A percentile compares a stretch with the other conserved stretches of the same genome.
Evolutionary conservation across 352 stramenopile species (phyloP).

Genomic region (Plasmopara viticola): DNA sequence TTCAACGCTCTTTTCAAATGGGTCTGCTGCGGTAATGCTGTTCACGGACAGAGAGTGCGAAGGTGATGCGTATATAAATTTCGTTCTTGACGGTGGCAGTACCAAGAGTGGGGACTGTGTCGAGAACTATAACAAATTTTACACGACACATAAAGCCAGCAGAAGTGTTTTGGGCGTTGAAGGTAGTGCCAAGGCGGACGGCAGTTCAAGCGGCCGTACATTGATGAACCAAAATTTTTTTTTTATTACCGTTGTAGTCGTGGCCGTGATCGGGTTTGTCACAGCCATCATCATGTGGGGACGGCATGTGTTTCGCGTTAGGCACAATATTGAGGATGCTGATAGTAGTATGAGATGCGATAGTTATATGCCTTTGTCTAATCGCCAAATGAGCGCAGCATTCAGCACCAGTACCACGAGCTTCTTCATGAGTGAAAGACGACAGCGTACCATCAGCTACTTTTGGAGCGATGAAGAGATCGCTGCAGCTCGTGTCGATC

Average conservation of each 20-base stretch:
- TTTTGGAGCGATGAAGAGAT: slow-evolving; percentile 28
- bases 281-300: slow-evolving; percentile 18
- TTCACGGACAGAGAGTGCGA: slow-evolving; percentile 8
- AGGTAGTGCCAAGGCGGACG: not conserved
- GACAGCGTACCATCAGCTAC: slow-evolving; percentile 25
- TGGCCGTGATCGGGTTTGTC: slow-evolving; percentile 16
- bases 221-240: not conserved
- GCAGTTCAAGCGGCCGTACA: not conserved
- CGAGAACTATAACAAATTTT: slow-evolving; percentile 22
- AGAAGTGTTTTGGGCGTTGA: not conserved
- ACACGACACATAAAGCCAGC: slow-evolving; percentile 13
- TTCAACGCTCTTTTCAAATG: slow-evolving; percentile 17
- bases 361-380: slow-evolving; percentile 5
- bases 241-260: slow-evolving; percentile 12
- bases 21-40: slow-evolving; percentile 14
- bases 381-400: slow-evolving; percentile 11
- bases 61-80: not conserved
- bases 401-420: slow-evolving; percentile 17
- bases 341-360: slow-evolving; percentile 5
- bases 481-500: slow-evolving; percentile 19
- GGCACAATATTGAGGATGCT: not conserved
- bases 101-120: slow-evolving; percentile 20
- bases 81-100: slow-evolving; percentile 14
- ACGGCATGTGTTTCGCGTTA: not conserved
- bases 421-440: slow-evolving; percentile 10